Base-by-base conservation (phyloP, 1,284 basidiomycete genomes). In the Apiotrichum sp. region DNA sequence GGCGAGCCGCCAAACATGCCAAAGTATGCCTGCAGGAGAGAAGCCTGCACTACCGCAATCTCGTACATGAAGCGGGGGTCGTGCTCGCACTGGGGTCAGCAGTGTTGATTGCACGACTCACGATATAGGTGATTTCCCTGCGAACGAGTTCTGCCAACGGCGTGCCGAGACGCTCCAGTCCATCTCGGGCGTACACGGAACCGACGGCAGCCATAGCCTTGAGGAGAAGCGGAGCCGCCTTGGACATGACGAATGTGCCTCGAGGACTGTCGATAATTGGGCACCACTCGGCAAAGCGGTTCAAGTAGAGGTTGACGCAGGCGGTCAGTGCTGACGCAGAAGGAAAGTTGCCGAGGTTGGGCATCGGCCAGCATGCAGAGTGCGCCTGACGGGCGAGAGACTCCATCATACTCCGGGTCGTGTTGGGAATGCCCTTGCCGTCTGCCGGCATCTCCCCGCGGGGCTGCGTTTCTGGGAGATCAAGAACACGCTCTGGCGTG, bases 1-100 rank as follows among this genome's bases (percentile, higher is more conserved):
- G 55, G 65, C 6, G 59, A 58, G 35, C 64, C 65, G 43, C 56
- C 59, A 42, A 61, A 66, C 46, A 62, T 45, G 10, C 56, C 60
- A 50, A 55, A 66, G 42, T 55, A 58, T 13, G 58, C 47, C 32
- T 63, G 58, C 13, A 66, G 53, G 1, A 65, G 57, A 0, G 45
- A 53, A 0, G 63, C 52, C 42, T 66, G 65, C 9, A 62, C 56
- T 16, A 66, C 55, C 11, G 41, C 50, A 3, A 58, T 50, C 36
- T 66, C 63, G 35, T 61, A 59, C 38, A 57, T 47, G 47, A 63
- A 63, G 10, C 62, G 51, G 6, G 54, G 50, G 45, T 66, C 65
- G 43, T 60, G 59, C 47, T 65, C 65, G 33, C 62, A 49, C 62
- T 62, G 47, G 32, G 32, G 6, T 34, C 5, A 6, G n/a, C 32